Conservation (phyloP, 2,329 filamentous ascomycete genomes). For the Triangularia verruculosa region DNA sequence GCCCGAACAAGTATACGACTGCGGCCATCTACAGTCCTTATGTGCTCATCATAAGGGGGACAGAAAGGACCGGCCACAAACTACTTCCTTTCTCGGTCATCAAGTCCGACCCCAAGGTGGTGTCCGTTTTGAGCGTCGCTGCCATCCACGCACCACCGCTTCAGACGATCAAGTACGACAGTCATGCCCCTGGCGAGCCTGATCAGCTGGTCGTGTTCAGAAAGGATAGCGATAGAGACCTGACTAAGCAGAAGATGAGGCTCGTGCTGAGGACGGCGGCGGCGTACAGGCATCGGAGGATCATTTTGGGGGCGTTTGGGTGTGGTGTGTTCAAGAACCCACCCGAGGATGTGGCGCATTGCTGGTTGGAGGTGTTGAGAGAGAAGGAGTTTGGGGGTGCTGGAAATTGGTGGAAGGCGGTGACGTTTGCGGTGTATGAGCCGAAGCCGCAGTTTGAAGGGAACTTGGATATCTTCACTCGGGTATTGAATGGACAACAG, state of each 20-base stretch:
- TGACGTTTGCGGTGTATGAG: slow-evolving; percentile 63
- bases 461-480: slow-evolving; percentile 51
- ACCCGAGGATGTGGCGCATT: slow-evolving; percentile 55
- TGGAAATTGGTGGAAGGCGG: slow-evolving; percentile 60
- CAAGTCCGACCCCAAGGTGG: slow-evolving; percentile 41
- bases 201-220: slow-evolving; percentile 37
- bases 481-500: slow-evolving; percentile 38
- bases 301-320: slow-evolving; percentile 67
- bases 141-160: slow-evolving; percentile 31
- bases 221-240: slow-evolving; percentile 42
- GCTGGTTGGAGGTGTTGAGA: slow-evolving; percentile 59
- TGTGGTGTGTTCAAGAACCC: slow-evolving; percentile 68
- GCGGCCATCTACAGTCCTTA: slow-evolving; percentile 33
- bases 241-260: slow-evolving; percentile 63
- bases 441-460: slow-evolving; percentile 41
- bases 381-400: slow-evolving; percentile 57
- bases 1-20: neutral
- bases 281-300: slow-evolving; percentile 50
- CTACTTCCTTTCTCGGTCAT: slow-evolving; percentile 24
- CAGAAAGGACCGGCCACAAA: slow-evolving; percentile 26
- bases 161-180: neutral
- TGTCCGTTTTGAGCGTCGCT: slow-evolving; percentile 60
- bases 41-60: slow-evolving; percentile 33
- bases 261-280: slow-evolving; percentile 58
- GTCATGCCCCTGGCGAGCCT: neutral